Evolutionary conservation across 2,329 filamentous ascomycete genomes (phyloP), one percentile per base, ranked within the genome.

Genomic region (Immersiporthe knoxdaviesiana): DNA sequence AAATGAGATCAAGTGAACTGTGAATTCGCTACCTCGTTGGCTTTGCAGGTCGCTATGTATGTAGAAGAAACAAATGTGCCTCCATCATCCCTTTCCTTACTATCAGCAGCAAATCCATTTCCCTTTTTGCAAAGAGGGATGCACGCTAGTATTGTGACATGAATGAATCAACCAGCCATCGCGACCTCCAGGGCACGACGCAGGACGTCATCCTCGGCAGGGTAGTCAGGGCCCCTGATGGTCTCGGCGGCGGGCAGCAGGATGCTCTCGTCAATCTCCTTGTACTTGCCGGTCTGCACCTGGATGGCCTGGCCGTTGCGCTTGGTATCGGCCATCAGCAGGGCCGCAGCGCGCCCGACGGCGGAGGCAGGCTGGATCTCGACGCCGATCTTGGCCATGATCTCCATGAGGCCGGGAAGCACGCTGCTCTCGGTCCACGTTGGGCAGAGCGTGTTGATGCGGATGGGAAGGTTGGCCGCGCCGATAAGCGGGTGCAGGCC

Each of bases 361-460:
- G 76, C 80, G 1, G 79, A 78, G 0, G 85, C 76, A 0, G 79
- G 71, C 75, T 89, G 87, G 0, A 82, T 72, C 18, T 79, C 76
- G 50, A 82, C 77, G 0, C 80, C 79, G 7, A 82, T 75, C 12
- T 72, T 72, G n/a, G 78, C 76, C 71, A 85, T 76, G 24, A 83
- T 27, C 0, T 68, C 73, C 41, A 77, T 76, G 5, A 81, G 60
- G 27, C 74, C 72, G 0, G 84, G 81, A 1, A 87, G 75, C 0
- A 88, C 79, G 16, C 78, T 81, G 21, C 84, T 85, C 3, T 79
- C 77, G 0, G 87, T 88, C 86, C 86, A 89, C 39, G 80, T 83
- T 1, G 87, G 86, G 1, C 84, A 82, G 27, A 89, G 77, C 7
- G 80, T 82, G 77, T 90, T 90, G 64, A 89, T 74, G 18, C 87